These are phyloP conservation scores for Friedmanniomyces endolithicus DNA, from an alignment of 495 filamentous ascomycete species.

Conservation along the genomic window DNA sequence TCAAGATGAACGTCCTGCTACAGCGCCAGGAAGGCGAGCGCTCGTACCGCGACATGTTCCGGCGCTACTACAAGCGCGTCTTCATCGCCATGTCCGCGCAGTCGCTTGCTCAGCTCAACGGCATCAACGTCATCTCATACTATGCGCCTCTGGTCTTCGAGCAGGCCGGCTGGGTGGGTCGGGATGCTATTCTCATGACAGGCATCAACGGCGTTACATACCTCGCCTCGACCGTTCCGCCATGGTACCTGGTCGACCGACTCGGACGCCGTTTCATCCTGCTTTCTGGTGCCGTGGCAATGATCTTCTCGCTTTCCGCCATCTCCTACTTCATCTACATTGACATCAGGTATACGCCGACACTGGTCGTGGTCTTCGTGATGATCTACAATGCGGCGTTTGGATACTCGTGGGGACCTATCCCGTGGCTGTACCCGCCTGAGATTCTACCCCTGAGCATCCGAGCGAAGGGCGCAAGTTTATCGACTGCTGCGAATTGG, in stretches of 20 bases:
- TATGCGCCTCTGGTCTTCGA: slow-evolving; percentile 96
- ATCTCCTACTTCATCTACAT: slow-evolving; percentile 96
- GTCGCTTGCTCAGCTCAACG: slow-evolving; percentile 87
- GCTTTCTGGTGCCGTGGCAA: slow-evolving; percentile 78
- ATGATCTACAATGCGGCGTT: slow-evolving; percentile 99
- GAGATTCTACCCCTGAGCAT: slow-evolving; percentile 96
- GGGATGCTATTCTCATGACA: slow-evolving; percentile 88
- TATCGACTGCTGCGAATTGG: slow-evolving; percentile 96
- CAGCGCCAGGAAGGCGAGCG: slow-evolving; percentile 89
- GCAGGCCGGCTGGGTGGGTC: slow-evolving; percentile 83
- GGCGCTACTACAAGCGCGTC: slow-evolving; percentile 77
- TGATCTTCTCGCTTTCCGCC: slow-evolving; percentile 77
- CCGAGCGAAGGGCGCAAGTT: slow-evolving; percentile 88
- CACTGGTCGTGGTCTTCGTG: slow-evolving; percentile 80
- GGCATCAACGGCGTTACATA: slow-evolving; percentile 93
- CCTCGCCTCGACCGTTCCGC: slow-evolving; percentile 77
- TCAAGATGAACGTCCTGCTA: slow-evolving; percentile 92
- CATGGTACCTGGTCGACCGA: slow-evolving; percentile 92
- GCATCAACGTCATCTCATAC: slow-evolving; percentile 99
- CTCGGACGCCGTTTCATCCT: slow-evolving; percentile 87
- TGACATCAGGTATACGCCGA: slow-evolving; percentile 61
- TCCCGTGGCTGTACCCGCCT: slow-evolving; percentile 95
- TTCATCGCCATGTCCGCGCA: slow-evolving; percentile 99
- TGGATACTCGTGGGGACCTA: slow-evolving; percentile 96
- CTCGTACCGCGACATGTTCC: slow-evolving; percentile 90